Evolutionary conservation across 2,329 filamentous ascomycete genomes (phyloP), one percentile per base, ranked within the genome.

Genomic region (Bipolaris bicolor): DNA sequence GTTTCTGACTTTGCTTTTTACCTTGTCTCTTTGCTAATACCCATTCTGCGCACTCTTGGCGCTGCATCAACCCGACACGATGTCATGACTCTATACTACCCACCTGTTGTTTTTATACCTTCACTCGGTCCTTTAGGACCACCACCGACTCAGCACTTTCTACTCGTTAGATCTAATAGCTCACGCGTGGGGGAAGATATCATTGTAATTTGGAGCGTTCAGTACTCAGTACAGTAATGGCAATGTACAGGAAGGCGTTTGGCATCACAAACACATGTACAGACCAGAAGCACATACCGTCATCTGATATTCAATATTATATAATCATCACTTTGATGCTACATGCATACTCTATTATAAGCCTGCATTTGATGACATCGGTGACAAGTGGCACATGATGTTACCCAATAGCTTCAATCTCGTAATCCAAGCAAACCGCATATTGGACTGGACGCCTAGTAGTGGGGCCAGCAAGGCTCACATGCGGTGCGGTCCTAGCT

Each of bases 101-200:
- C 31, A 51, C 45, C 53, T 60, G 43, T 51, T 67, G 52, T 63
- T 64, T 64, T 58, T 61, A 61, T 52, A 65, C 34, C 60, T 62
- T 26, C 22, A 66, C 41, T 36, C 33, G 37, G 45, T 54, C 55
- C 49, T 58, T 64, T 50, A 57, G 49, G 55, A 63, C 61, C 62
- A 52, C 52, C 7, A 45, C 31, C 18, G 49, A 22, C 20, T 41
- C 39, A 15, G 49, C 31, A 31, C 31, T 52, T 44, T 44, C 43
- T 57, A 48, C 44, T 47, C 22, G 45, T 26, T 29, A 47, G 68
- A 75, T 53, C 52, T 71, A 69, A 74, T 71, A 60, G 69, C 69
- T 66, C 68, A 66, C 62, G 69, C 65, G 64, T 34, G 55, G 57
- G 57, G 60, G 24, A 60, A 39, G 47, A 47, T 29, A 44, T 20